Evolutionary conservation across 805 yeast genomes (phyloP), one percentile per base, ranked within the genome.

Genomic region (Priceomyces carsonii): DNA sequence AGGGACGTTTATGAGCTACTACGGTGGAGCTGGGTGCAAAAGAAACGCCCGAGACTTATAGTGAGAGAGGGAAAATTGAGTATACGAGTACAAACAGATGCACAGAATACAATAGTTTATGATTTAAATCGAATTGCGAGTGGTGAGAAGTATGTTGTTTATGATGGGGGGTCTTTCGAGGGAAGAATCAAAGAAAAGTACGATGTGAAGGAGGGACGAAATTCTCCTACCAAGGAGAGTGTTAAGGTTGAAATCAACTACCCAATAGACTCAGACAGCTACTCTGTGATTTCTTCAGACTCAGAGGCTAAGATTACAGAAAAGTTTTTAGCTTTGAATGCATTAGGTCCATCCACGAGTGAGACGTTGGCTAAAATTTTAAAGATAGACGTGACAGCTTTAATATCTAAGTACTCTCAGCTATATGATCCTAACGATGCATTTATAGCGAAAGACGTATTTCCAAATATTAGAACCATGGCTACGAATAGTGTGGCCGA

Each of bases 331-430:
- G 72, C 71, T 42, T 51, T 69, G 17, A 46, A 76, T 23, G 76
- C 81, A 1, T 50, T 75, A 26, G 80, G 78, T 1, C 79, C 80
- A 2, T 51, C 57, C 12, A 48, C 73, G 1, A 42, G 52, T 1
- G 44, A 49, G 3, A 55, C 55, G 1, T 44, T 75, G 8, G 40
- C 56, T 6, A 42, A 44, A 20, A 49, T 55, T 14, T 26, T 38
- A 6, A 25, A 25, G 26, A 36, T 51, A 10, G 47, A 43, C 16
- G 30, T 50, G 14, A 45, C 45, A 8, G 32, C 48, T 5, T 44
- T 59, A 28, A 37, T 63, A 17, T 30, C 51, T 24, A 46, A 46
- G 9, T 55, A 57, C 40, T 44, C 67, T 18, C 70, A 65, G 44
- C 38, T 50, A 2, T 66, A 57, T 38, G 46, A 55, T 32, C 53